Evolutionary conservation across 352 stramenopile genomes (phyloP).

Genomic region (Globisporangium orthogonon): DNA sequence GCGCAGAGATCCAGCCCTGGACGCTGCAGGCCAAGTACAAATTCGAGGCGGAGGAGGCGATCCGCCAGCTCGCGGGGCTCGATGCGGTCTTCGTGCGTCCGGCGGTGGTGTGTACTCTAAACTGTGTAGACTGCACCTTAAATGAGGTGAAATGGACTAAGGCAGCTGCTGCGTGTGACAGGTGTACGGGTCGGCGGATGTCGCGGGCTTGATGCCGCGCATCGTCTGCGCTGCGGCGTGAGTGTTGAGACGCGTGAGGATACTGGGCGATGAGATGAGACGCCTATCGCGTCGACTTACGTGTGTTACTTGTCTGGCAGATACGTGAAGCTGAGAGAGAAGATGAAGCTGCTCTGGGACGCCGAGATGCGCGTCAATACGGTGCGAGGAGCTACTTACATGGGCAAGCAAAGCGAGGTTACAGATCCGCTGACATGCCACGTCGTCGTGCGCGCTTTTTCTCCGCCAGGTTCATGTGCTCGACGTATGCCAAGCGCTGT

Average conservation of each 20-base stretch:
- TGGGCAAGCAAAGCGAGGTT: not conserved
- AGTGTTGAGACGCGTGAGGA: constrained; percentile 11
- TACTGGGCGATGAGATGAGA: not conserved
- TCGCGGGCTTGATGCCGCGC: constrained; percentile 77
- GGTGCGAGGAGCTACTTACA: constrained; percentile 18
- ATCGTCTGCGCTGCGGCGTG: constrained; percentile 83
- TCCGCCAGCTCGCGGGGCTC: constrained; percentile 46
- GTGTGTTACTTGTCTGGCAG: constrained; percentile 15
- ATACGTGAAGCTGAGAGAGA: constrained; percentile 80
- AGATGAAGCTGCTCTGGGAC: constrained; percentile 87
- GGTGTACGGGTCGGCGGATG: constrained; percentile 78
- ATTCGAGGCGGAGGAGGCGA: constrained; percentile 70
- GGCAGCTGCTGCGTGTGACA: constrained; percentile 4
- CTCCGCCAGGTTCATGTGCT: constrained; percentile 60
- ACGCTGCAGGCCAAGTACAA: constrained; percentile 86
- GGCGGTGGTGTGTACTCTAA: constrained; percentile 36
- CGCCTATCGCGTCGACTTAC: not conserved
- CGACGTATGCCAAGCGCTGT: constrained; percentile 73
- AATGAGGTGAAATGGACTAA: not conserved
- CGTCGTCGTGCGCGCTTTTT: not conserved
- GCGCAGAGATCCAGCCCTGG: constrained; percentile 65
- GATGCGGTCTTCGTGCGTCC: constrained; percentile 73
- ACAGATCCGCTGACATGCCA: not conserved
- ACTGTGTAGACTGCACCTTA: not conserved
- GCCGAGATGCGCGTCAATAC: constrained; percentile 85